Conservation (phyloP, 306 rosid genomes). For the Lagenaria siceraria region DNA sequence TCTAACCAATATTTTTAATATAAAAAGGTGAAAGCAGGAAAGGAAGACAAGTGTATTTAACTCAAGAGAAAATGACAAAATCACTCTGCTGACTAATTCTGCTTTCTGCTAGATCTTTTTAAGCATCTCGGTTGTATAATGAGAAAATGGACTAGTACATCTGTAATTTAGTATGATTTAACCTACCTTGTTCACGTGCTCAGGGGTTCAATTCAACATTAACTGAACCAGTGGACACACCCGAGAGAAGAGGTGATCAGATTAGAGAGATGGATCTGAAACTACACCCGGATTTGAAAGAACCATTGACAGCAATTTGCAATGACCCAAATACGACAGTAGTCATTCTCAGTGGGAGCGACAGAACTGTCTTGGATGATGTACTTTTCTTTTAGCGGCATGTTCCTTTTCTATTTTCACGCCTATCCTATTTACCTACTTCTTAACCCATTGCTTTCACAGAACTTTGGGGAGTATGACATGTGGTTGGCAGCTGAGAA, state of each 20-base stretch:
- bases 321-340: constrained; percentile 77
- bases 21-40: neutral
- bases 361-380: constrained; percentile 57
- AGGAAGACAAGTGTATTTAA: neutral
- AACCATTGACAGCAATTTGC: constrained; percentile 52
- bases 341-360: constrained; percentile 87
- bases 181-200: constrained; percentile 8
- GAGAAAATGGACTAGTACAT: neutral
- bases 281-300: constrained; percentile 69
- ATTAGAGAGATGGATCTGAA: constrained; percentile 74
- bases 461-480: constrained; percentile 76
- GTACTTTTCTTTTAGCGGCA: constrained; percentile 24
- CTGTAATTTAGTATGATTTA: constrained; percentile 1
- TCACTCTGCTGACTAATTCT: neutral
- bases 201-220: constrained; percentile 93
- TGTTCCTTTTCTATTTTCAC: constrained; percentile 7
- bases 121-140: neutral
- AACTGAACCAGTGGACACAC: constrained; percentile 71
- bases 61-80: neutral
- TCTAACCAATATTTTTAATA: neutral
- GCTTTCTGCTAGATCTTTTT: neutral
- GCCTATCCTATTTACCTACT: constrained; percentile 7
- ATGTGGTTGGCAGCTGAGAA: constrained; percentile 98
- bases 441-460: constrained; percentile 24
- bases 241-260: constrained; percentile 73